A percentile compares a stretch with the other conserved stretches of the same genome.
These are phyloP conservation scores for Talaromyces sp. DNA, from an alignment of 2,329 filamentous ascomycete genomes.

Conservation along the genomic window DNA sequence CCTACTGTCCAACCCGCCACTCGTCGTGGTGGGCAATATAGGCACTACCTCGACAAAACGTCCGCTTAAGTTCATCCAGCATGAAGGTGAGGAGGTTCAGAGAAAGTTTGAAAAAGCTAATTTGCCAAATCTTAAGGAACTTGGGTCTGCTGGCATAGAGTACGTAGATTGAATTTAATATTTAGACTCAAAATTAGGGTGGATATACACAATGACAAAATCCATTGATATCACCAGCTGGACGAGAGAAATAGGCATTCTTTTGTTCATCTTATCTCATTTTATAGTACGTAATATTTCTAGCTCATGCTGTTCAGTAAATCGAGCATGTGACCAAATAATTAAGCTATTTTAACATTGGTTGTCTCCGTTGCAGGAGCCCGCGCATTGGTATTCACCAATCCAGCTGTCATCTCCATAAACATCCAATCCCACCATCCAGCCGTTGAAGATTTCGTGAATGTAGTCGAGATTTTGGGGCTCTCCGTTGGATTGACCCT, in stretches of 20 bases:
- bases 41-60: conserved; percentile 41
- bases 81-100: conserved; percentile 30
- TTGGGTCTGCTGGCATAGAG: no score
- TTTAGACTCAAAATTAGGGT: no score
- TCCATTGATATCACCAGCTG: no score
- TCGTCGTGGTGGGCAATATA: conserved; percentile 44
- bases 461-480: conserved; percentile 34
- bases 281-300: no score
- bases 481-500: conserved; percentile 22
- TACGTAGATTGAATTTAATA: no score
- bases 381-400: conserved; percentile 15
- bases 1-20: conserved; percentile 25
- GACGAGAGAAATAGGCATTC: no score
- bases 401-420: conserved; percentile 23
- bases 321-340: not conserved
- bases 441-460: conserved; percentile 32
- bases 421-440: conserved; percentile 30
- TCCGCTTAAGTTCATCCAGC: conserved; percentile 42
- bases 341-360: conserved; percentile 10
- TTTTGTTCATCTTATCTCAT: no score
- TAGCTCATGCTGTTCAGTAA: not conserved
- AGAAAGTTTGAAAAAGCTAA: not conserved
- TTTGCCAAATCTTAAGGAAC: no score
- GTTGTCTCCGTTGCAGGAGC: conserved; percentile 14
- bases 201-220: no score